Evolutionary conservation across 352 stramenopile genomes (phyloP).

Genomic region (Pythium sp.): DNA sequence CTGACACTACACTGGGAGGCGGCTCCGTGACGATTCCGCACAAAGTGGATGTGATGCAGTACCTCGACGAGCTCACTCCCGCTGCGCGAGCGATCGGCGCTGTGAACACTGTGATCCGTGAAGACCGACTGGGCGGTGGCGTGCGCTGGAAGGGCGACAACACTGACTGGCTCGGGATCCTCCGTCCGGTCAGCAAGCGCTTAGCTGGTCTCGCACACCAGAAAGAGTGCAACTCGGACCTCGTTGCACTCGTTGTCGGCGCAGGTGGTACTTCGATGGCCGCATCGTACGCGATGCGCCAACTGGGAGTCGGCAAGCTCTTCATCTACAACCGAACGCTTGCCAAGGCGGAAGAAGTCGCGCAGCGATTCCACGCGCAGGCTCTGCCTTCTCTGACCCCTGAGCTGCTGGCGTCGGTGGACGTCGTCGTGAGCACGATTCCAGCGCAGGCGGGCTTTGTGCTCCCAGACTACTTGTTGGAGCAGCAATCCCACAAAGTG

Average conservation of each 20-base stretch:
- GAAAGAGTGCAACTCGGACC: conserved; percentile 18
- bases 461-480: conserved; percentile 68
- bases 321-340: conserved; percentile 97
- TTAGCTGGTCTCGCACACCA: conserved; percentile 16
- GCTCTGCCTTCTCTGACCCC: conserved; percentile 51
- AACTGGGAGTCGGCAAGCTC: conserved; percentile 77
- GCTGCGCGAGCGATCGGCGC: conserved; percentile 96
- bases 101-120: conserved; percentile 96
- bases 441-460: conserved; percentile 87
- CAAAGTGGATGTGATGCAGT: conserved; percentile 94
- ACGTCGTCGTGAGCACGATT: conserved; percentile 95
- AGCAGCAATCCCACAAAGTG: conserved; percentile 34
- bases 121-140: conserved; percentile 40
- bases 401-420: conserved; percentile 51
- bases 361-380: conserved; percentile 84
- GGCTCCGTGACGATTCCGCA: conserved; percentile 97
- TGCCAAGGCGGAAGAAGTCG: conserved; percentile 89
- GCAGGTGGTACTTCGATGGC: conserved; percentile 94
- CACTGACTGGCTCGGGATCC: conserved; percentile 98
- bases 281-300: conserved; percentile 91
- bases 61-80: conserved; percentile 92
- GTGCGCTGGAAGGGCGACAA: conserved; percentile 91
- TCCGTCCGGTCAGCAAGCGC: conserved; percentile 86
- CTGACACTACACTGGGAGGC: conserved; percentile 84
- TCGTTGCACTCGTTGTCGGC: conserved; percentile 84